A percentile compares a stretch with the other conserved stretches of the same genome.
phyloP scores from a whole-genome alignment of 495 filamentous ascomycete species.

The Penicillium bovifimosum region DNA sequence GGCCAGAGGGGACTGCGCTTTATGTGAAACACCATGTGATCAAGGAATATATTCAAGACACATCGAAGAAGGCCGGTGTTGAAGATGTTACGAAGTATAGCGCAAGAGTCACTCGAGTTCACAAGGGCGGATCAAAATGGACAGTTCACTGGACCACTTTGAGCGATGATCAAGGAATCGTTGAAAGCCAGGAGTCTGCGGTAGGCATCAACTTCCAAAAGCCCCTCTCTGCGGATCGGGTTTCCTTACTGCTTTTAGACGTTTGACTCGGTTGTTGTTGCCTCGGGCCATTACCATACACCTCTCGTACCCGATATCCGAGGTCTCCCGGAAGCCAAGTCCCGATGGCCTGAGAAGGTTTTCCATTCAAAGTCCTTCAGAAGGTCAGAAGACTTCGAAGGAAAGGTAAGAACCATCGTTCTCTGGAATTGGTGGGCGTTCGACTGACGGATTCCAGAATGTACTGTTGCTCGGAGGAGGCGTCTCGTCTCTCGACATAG shows the following conservation, averaged over 20 bases:
- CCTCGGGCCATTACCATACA: slow-evolving; percentile 55
- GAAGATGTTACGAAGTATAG: slow-evolving; percentile 47
- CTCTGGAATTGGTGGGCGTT: neutral
- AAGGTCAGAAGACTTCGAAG: slow-evolving; percentile 38
- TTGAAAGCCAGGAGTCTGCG: slow-evolving; percentile 21
- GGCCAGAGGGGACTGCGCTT: slow-evolving; percentile 53
- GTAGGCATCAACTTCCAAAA: slow-evolving; percentile 4
- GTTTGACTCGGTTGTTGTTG: slow-evolving; percentile 55
- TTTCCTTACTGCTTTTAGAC: slow-evolving; percentile 19
- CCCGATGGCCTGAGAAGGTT: slow-evolving; percentile 44
- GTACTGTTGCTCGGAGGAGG: slow-evolving; percentile 56
- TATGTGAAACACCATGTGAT: slow-evolving; percentile 52
- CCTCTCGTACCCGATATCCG: slow-evolving; percentile 51
- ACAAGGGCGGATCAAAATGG: slow-evolving; percentile 47
- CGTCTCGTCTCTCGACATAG: slow-evolving; percentile 56
- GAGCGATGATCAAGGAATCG: slow-evolving; percentile 18
- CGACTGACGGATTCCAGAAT: slow-evolving; percentile 33
- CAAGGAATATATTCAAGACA: slow-evolving; percentile 55
- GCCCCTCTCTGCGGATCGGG: too few relatives aligned
- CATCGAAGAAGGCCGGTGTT: slow-evolving; percentile 44
- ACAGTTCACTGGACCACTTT: slow-evolving; percentile 35
- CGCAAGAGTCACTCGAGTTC: slow-evolving; percentile 51
- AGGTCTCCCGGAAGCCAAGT: slow-evolving; percentile 49
- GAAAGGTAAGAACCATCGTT: slow-evolving; percentile 26
- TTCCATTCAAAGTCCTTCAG: slow-evolving; percentile 60